A percentile compares a stretch with the other conserved stretches of the same genome.
Evolutionary conservation across 1,284 basidiomycete genomes (phyloP).

Genomic region (Cryptococcus sp.): DNA sequence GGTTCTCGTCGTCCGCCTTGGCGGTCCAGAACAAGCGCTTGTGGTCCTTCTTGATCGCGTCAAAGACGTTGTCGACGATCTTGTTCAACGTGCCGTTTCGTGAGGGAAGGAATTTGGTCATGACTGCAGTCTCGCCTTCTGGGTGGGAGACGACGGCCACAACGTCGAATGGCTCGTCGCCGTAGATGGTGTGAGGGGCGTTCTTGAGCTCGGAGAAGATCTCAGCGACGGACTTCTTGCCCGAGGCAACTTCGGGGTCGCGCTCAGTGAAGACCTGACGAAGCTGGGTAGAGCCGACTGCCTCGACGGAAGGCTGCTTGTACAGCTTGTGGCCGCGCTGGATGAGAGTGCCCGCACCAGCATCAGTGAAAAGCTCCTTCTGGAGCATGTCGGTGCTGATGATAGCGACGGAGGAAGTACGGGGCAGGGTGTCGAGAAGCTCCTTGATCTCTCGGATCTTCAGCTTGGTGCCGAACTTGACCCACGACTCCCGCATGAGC

Average conservation of each 20-base stretch:
- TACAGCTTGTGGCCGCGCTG: conserved; percentile 97
- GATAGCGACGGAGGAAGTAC: conserved; percentile 96
- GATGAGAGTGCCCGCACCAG: conserved; percentile 95
- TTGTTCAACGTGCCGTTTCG: conserved; percentile 88
- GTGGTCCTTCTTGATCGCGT: conserved; percentile 92
- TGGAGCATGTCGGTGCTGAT: conserved; percentile 92
- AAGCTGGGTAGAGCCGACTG: conserved; percentile 87
- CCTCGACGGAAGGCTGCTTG: conserved; percentile 79
- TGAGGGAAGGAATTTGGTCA: conserved; percentile 89
- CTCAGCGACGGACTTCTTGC: conserved; percentile 83
- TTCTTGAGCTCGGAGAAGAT: conserved; percentile 79
- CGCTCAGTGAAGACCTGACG: conserved; percentile 91
- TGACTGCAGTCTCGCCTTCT: conserved; percentile 81
- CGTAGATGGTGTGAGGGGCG: conserved; percentile 90
- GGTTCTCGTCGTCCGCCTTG: conserved; percentile 90
- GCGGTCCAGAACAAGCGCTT: conserved; percentile 95
- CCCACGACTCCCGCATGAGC: conserved; percentile 99
- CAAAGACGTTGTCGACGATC: conserved; percentile 97
- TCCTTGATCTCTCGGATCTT: conserved; percentile 99
- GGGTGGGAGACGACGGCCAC: conserved; percentile 94
- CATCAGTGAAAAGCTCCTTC: conserved; percentile 98
- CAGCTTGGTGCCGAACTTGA: conserved; percentile 98
- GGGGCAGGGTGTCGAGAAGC: conserved; percentile 94
- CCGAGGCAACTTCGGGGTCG: conserved; percentile 85
- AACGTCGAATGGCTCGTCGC: conserved; percentile 95